Percentiles rank a stretch among this genome's conserved stretches.
phyloP scores from a whole-genome alignment of 805 yeast genomes.

The Hanseniaspora guilliermondii region DNA sequence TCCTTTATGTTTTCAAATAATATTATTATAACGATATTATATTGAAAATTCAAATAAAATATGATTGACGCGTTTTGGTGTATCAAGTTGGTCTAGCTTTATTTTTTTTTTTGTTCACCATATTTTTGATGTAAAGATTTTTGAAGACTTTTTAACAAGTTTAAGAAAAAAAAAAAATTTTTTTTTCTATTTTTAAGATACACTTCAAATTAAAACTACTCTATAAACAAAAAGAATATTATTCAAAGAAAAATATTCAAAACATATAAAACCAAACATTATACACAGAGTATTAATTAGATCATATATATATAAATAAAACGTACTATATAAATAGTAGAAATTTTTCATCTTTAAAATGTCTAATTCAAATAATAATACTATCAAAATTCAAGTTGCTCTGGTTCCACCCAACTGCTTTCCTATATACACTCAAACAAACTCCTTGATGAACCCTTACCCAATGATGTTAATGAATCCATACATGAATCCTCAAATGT shows the following conservation, averaged over 20 bases:
- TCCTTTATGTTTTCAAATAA: too few species aligned
- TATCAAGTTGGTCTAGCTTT: too few species aligned
- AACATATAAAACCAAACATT: neutral
- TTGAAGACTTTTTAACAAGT: too few species aligned
- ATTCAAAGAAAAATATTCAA: neutral
- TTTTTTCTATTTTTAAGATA: too few species aligned
- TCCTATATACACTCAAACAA: slow-evolving; percentile 9
- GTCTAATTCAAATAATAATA: neutral
- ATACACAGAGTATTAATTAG: neutral
- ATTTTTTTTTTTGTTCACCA: neutral
- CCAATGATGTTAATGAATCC: slow-evolving; percentile 1
- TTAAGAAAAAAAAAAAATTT: too few species aligned
- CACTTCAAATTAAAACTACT: too few species aligned
- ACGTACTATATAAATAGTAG: too few species aligned
- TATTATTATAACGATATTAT: too few species aligned
- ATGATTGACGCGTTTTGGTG: neutral
- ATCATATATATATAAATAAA: neutral
- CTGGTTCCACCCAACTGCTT: slow-evolving; percentile 11
- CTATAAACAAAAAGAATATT: neutral
- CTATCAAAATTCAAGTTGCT: slow-evolving; percentile 10
- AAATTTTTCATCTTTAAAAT: neutral
- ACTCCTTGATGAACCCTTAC: slow-evolving; percentile 8
- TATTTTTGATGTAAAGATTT: too few species aligned
- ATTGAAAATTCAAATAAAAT: too few species aligned
- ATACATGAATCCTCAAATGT: neutral